Conservation (phyloP, 371 early-diverging fungal species). For the Mortierella sp. region DNA sequence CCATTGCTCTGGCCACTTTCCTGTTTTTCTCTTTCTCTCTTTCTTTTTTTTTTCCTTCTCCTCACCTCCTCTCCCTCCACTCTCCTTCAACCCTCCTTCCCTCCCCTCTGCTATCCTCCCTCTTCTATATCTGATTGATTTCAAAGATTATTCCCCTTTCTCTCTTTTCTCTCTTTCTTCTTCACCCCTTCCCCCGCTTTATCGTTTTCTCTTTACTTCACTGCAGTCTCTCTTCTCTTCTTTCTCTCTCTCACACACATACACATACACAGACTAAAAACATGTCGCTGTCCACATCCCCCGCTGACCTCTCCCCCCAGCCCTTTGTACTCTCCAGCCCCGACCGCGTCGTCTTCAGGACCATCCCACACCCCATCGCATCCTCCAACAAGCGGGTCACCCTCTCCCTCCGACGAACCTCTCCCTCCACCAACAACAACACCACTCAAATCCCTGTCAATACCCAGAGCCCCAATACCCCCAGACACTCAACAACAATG, state of each 20-base stretch:
- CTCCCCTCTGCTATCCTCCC: not conserved
- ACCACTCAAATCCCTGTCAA: conserved; percentile 15
- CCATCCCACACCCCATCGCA: conserved; percentile 50
- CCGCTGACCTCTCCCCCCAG: conserved; percentile 33
- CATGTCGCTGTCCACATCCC: conserved; percentile 45
- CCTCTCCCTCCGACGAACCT: conserved; percentile 38
- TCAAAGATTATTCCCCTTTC: not conserved
- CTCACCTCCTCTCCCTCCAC: too few relatives aligned
- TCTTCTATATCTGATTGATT: not conserved
- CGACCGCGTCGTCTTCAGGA: conserved; percentile 54
- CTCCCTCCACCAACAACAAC: conserved; percentile 24
- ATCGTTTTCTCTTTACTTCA: not conserved
- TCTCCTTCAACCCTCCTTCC: not conserved
- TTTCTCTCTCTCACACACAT: not conserved
- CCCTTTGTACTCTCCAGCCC: conserved; percentile 49
- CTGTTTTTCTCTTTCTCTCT: not conserved
- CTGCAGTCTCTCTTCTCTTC: not conserved
- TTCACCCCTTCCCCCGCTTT: not conserved
- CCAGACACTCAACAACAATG: conserved; percentile 17
- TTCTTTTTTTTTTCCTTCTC: not conserved
- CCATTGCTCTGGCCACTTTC: not conserved
- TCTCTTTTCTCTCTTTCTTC: not conserved
- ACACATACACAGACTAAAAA: not conserved
- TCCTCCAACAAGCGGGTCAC: conserved; percentile 56
- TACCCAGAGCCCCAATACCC: conserved; percentile 42